Base-by-base conservation (phyloP, 2,329 filamentous ascomycete genomes). In the Nigrospora osmanthi region DNA sequence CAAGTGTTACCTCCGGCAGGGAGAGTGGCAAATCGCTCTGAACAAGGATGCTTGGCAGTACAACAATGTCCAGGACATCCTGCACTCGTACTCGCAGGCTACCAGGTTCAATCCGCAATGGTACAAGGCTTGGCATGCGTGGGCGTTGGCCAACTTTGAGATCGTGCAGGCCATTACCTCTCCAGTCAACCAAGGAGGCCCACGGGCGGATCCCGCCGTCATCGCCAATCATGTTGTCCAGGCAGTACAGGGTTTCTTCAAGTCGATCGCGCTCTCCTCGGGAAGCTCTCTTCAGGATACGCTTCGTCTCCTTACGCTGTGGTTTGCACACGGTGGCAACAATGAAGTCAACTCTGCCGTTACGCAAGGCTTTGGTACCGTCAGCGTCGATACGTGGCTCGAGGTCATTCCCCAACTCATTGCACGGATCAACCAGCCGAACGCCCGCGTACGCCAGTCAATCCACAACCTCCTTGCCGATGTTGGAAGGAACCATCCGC, bases 101-200 rank as follows among this genome's bases (percentile, higher is more conserved):
- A 98, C 93, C 2, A 84, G 88, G 47, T 96, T 94, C 67, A 95
- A 98, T 61, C 85, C 89, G 32, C 83, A 85, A 49, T 98, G 91
- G 81, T 98, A 98, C 71, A 99, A 98, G 68, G 93, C 94, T 9
- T 99, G 93, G 93, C 93, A 99, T 66, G 87, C 93, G 0, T 99
- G 93, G 91, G 94, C 93, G 11, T 68, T 98, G 50, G 91, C 93
- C 44, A 99, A 98, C 65, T 99, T 98, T 58, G 91, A 99, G 66
- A 93, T 98, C 46, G 90, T 97, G 34, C 95, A 93, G 55, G 81
- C 85, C 0, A 71, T 93, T 46, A 80, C 83, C 10, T 76, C 84
- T 17, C 77, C 81, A 46, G 75, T 75, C 14, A 85, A 85, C 38
- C 35, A 67, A 15, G 51, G 58, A 35, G 23, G 23, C 10, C 23